A percentile compares a stretch with the other conserved stretches of the same genome.
Conservation (phyloP, 495 filamentous ascomycete genomes). For the Rhypophila decipiens region DNA sequence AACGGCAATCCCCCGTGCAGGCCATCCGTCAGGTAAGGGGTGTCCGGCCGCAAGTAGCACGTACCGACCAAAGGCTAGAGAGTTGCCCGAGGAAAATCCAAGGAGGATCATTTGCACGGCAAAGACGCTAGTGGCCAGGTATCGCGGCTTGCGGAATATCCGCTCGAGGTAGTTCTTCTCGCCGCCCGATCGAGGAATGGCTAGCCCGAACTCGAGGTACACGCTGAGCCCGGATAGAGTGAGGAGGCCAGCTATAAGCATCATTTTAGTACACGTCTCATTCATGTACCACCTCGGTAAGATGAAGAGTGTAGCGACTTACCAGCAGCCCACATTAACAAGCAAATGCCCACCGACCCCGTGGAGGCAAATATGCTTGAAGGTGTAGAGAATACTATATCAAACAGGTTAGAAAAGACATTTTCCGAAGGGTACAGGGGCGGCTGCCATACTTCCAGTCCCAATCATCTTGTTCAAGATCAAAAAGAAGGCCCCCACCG, state of each 20-base stretch:
- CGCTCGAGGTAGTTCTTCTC: constrained; percentile 60
- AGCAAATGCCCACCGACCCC: constrained; percentile 33
- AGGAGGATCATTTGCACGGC: constrained; percentile 51
- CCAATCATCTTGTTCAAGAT: constrained; percentile 54
- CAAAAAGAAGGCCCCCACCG: constrained; percentile 46
- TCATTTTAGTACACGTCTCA: neutral
- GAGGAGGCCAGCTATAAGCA: constrained; percentile 3
- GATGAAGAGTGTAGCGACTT: neutral
- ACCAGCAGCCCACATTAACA: constrained; percentile 36
- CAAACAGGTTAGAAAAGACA: constrained; percentile 24
- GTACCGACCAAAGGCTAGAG: constrained; percentile 42
- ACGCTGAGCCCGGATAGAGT: constrained; percentile 20
- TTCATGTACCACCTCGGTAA: neutral
- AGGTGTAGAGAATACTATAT: constrained; percentile 31
- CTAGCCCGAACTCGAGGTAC: constrained; percentile 43
- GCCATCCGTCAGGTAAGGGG: constrained; percentile 47
- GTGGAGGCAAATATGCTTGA: constrained; percentile 37
- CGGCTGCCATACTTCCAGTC: constrained; percentile 49
- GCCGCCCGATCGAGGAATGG: constrained; percentile 44
- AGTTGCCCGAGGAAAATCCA: constrained; percentile 31
- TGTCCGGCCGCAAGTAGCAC: constrained; percentile 38
- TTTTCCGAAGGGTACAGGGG: constrained; percentile 41
- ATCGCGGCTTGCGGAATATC: constrained; percentile 52
- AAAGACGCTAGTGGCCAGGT: constrained; percentile 56
- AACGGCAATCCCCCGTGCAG: constrained; percentile 54